Percentiles rank a stretch among this genome's conserved stretches.
Conservation (phyloP, 768 basidiomycete genomes). For the Tylopilus rubrobrunneus region DNA sequence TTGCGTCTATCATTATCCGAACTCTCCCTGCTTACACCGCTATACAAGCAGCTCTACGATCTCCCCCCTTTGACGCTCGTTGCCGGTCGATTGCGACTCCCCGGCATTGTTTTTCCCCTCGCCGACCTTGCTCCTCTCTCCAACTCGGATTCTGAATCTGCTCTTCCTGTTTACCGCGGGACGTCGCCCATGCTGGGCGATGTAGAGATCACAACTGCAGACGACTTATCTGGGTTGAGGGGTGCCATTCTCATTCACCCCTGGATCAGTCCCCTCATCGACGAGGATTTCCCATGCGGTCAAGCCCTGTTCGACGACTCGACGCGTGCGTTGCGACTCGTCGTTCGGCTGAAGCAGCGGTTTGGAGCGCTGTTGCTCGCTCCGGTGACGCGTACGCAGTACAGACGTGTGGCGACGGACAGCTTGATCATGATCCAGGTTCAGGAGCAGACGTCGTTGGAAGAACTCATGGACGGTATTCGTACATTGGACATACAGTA, state of each 20-base stretch:
- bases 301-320: background rate
- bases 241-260: background rate
- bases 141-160: background rate
- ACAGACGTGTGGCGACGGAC: background rate
- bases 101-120: background rate
- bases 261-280: conserved; percentile 2
- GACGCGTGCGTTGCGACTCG: background rate
- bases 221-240: background rate
- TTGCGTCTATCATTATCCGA: background rate
- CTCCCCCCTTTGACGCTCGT: background rate
- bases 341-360: background rate
- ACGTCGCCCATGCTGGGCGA: background rate
- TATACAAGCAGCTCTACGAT: background rate
- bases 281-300: background rate
- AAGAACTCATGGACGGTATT: background rate
- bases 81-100: background rate
- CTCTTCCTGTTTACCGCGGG: background rate
- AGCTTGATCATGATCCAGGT: background rate
- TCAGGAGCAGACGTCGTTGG: background rate
- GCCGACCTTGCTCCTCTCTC: background rate
- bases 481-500: background rate
- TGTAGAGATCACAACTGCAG: background rate
- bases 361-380: conserved; percentile 1
- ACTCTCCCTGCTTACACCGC: no score
- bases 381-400: background rate